A percentile compares a stretch with the other conserved stretches of the same genome.
Conservation (phyloP, 2,329 filamentous ascomycete genomes). For the Plectosphaerella plurivora region DNA sequence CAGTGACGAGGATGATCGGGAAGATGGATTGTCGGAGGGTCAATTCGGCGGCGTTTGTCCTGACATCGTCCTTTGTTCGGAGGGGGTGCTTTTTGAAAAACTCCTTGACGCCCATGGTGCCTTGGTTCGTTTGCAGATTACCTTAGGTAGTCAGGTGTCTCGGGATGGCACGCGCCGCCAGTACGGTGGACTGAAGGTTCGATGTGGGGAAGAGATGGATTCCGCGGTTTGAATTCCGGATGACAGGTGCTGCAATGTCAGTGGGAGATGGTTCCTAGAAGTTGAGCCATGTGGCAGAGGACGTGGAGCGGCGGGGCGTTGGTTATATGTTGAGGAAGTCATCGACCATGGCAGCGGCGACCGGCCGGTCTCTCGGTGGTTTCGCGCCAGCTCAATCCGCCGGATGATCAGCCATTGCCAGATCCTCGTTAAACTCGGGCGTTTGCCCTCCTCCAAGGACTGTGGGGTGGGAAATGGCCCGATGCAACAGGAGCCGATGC, state of each 20-base stretch:
- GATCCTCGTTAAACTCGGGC: neutral
- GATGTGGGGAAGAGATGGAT: too few species aligned
- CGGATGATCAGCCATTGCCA: neutral
- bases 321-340: neutral
- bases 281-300: neutral
- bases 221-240: too few species aligned
- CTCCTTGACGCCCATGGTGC: slow-evolving; percentile 36
- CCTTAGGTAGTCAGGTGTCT: too few species aligned
- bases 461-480: too few species aligned
- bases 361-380: slow-evolving; percentile 8
- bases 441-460: too few species aligned
- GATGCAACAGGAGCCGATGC: too few species aligned
- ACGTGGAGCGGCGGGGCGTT: neutral
- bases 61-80: slow-evolving; percentile 33
- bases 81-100: slow-evolving; percentile 42
- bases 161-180: too few species aligned
- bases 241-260: too few species aligned
- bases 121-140: neutral
- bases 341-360: neutral
- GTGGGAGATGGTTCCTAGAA: too few species aligned
- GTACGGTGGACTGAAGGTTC: too few species aligned
- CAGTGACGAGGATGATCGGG: slow-evolving; percentile 58
- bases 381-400: slow-evolving; percentile 4
- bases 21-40: slow-evolving; percentile 63
- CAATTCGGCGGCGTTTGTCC: slow-evolving; percentile 46